Conservation (phyloP, 2,329 filamentous ascomycete genomes). For the Diaporthe helianthi region DNA sequence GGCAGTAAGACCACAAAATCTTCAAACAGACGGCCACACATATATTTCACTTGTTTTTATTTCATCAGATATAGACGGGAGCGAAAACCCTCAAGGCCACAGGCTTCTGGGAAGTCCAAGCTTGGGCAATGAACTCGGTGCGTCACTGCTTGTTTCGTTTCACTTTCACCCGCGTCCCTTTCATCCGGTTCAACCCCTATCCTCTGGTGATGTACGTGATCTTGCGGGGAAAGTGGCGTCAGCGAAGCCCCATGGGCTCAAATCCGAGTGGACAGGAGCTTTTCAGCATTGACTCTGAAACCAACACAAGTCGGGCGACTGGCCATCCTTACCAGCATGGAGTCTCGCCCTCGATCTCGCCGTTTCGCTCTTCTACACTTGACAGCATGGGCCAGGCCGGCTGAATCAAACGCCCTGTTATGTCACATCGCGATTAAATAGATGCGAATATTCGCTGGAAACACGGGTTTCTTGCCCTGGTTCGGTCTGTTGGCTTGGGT, state of each 20-base stretch:
- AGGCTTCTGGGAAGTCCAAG: not conserved
- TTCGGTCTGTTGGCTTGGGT: not conserved
- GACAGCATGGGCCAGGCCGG: too few relatives aligned
- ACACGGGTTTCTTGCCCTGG: not conserved
- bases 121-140: not conserved
- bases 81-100: not conserved
- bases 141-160: not conserved
- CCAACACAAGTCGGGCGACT: not conserved
- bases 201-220: not conserved
- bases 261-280: not conserved
- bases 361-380: too few relatives aligned
- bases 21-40: not conserved
- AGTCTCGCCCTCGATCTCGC: too few relatives aligned
- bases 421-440: too few relatives aligned
- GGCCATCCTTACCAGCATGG: not conserved
- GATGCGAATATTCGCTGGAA: not conserved
- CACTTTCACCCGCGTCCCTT: not conserved
- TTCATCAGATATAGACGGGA: not conserved
- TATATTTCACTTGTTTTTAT: not conserved
- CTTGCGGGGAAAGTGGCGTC: not conserved
- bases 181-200: not conserved
- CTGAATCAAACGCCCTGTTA: too few relatives aligned
- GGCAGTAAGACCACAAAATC: not conserved
- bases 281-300: not conserved
- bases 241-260: not conserved